Conservation (phyloP, 2,329 filamentous ascomycete genomes). For the Colletotrichum sp. region DNA sequence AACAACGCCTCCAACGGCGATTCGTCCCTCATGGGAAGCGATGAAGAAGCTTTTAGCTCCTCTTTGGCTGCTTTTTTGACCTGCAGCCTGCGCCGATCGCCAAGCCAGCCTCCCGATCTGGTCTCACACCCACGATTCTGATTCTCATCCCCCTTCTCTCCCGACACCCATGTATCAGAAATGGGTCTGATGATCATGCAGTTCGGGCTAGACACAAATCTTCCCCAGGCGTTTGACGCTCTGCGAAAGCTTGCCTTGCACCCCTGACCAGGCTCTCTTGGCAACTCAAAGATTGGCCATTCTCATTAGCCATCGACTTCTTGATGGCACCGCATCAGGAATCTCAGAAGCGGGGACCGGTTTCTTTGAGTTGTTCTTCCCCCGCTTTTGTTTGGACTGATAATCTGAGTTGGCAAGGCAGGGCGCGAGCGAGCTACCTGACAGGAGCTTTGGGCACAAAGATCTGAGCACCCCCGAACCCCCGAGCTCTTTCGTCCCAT, state of each 20-base stretch:
- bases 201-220: neutral
- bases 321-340: neutral
- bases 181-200: constrained; percentile 7
- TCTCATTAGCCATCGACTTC: neutral
- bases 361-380: neutral
- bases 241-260: neutral
- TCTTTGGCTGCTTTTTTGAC: neutral
- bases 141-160: neutral
- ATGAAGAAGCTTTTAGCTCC: neutral
- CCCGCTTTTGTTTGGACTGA: neutral
- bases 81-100: neutral
- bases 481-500: constrained; percentile 2
- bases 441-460: neutral
- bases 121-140: neutral
- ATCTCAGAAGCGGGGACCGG: neutral
- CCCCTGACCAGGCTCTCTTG: neutral
- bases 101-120: constrained; percentile 10
- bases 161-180: constrained; percentile 2
- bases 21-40: neutral
- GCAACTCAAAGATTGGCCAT: neutral
- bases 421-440: neutral
- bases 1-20: neutral
- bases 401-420: neutral
- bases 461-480: neutral
- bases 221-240: neutral